A percentile compares a stretch with the other conserved stretches of the same genome.
These are phyloP conservation scores for Solanum hybrid DNA, from an alignment of 305 asterid genomes.

Conservation along the genomic window DNA sequence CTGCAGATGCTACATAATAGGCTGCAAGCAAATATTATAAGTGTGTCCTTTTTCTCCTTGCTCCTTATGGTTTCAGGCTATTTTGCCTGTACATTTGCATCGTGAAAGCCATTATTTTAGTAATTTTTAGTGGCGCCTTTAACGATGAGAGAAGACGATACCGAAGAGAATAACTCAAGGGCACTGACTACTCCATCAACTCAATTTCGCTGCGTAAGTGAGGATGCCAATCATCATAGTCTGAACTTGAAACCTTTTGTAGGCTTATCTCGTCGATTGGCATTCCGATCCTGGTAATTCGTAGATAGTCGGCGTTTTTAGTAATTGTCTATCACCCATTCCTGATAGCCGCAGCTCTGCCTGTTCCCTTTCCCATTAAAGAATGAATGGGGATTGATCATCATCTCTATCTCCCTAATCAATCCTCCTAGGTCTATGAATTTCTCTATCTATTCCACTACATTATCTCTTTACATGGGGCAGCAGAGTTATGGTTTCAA, in stretches of 20 bases:
- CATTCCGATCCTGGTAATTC: background rate
- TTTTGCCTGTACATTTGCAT: background rate
- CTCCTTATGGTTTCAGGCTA: background rate
- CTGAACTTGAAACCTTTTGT: background rate
- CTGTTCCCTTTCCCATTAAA: background rate
- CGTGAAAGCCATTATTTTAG: background rate
- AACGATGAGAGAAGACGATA: background rate
- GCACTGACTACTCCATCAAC: background rate
- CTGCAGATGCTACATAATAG: background rate
- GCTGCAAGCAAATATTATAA: background rate
- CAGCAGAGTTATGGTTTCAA: background rate
- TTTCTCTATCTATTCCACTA: background rate
- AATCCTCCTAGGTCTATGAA: background rate
- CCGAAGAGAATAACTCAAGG: background rate
- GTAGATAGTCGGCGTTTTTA: background rate
- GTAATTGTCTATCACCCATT: background rate
- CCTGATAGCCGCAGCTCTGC: background rate
- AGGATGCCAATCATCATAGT: background rate
- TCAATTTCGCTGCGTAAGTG: background rate
- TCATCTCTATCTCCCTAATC: background rate
- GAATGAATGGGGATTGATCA: background rate
- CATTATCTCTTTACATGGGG: background rate
- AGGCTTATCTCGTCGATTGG: background rate
- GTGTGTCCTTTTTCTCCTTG: background rate
- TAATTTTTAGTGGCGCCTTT: background rate